Conservation (phyloP, 495 filamentous ascomycete genomes). For the Trichoderma orchidacearum region DNA sequence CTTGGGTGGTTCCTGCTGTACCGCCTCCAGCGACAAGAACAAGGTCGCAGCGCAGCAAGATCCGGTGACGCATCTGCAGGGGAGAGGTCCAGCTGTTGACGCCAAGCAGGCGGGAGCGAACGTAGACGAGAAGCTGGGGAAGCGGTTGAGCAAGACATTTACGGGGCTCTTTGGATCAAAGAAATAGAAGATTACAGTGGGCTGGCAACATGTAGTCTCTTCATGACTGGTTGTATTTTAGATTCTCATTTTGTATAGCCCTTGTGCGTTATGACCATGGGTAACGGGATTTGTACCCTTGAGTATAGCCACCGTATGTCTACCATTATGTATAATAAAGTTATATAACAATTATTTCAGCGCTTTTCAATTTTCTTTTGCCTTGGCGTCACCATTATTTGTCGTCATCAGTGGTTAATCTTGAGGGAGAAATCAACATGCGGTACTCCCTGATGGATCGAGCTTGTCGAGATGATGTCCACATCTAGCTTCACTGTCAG, state of each 20-base stretch:
- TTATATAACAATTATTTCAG: no score
- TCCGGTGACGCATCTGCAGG: constrained; percentile 1
- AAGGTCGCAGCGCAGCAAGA: not conserved
- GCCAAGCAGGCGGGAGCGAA: not conserved
- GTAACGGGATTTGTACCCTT: no score
- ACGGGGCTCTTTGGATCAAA: not conserved
- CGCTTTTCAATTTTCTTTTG: no score
- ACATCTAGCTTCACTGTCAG: constrained; percentile 42
- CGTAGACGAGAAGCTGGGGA: not conserved
- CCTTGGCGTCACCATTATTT: no score
- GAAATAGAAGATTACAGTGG: not conserved
- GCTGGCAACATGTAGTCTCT: no score
- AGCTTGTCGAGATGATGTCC: constrained; percentile 89
- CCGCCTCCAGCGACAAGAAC: not conserved
- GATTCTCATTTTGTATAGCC: no score
- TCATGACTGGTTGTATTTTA: no score
- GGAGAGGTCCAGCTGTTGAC: not conserved
- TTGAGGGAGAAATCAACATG: constrained; percentile 96
- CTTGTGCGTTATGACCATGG: no score
- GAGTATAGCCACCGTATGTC: no score
- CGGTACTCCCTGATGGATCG: constrained; percentile 86
- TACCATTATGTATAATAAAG: no score
- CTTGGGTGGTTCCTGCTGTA: not conserved
- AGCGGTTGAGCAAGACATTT: constrained; percentile 1
- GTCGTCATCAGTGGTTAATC: constrained; percentile 54